Percentiles rank a stretch among this genome's conserved stretches.
Conservation (phyloP, 129 eudicot species). For the sunflower (Helianthus annuus) region DNA sequence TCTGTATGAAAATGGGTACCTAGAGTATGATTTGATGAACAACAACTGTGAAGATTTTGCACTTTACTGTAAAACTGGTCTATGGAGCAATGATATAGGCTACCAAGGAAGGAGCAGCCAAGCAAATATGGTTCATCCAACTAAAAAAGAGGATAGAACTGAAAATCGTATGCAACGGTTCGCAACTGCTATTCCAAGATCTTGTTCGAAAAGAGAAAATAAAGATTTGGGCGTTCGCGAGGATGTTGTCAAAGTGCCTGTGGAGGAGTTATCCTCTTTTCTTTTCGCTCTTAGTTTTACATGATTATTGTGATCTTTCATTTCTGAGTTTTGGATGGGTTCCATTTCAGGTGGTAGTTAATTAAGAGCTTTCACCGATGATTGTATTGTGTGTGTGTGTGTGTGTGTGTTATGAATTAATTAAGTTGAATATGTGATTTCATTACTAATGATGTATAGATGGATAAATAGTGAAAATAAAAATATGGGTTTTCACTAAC, state of each 20-base stretch:
- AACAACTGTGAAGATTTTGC: conserved; percentile 17
- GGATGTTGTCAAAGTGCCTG: conserved; percentile 19
- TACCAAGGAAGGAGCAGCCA: conserved; percentile 18
- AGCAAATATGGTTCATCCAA: conserved; percentile 1
- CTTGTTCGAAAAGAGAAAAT: not conserved
- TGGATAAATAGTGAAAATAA: too few relatives aligned
- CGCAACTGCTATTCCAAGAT: not conserved
- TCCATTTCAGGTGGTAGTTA: too few relatives aligned
- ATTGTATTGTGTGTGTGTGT: too few relatives aligned
- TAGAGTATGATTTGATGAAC: not conserved
- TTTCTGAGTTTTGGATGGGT: too few relatives aligned
- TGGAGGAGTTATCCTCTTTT: not conserved
- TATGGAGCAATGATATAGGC: not conserved
- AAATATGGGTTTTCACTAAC: too few relatives aligned
- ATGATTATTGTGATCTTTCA: too few relatives aligned
- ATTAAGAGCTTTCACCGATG: too few relatives aligned
- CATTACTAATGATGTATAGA: too few relatives aligned
- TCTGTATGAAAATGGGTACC: conserved; percentile 14
- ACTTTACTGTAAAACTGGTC: conserved; percentile 1
- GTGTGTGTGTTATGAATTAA: too few relatives aligned
- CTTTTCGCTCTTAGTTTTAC: not conserved
- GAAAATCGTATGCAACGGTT: not conserved
- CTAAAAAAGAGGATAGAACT: not conserved
- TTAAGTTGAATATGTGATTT: too few relatives aligned
- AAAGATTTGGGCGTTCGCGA: conserved; percentile 8